Conservation (phyloP, 2,329 filamentous ascomycete species). For the Beauveria sp. region DNA sequence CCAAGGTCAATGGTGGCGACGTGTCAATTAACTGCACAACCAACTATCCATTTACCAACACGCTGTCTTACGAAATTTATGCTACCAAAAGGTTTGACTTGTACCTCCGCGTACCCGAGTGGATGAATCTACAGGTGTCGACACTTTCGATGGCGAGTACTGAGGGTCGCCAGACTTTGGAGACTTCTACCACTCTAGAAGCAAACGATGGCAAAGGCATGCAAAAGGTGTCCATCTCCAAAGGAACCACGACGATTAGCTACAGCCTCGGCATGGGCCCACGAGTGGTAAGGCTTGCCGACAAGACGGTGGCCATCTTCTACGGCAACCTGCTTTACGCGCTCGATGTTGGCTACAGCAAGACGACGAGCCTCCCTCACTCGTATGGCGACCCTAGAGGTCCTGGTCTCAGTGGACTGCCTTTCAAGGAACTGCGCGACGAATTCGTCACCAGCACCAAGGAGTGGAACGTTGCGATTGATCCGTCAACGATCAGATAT, state of each 20-base stretch:
- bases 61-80: slow-evolving; percentile 22
- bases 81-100: slow-evolving; percentile 20
- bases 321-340: slow-evolving; percentile 37
- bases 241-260: slow-evolving; percentile 15
- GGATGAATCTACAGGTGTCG: slow-evolving; percentile 13
- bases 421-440: slow-evolving; percentile 20
- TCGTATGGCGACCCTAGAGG: slow-evolving; percentile 15
- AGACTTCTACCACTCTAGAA: not conserved
- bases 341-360: slow-evolving; percentile 26
- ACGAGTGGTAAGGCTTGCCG: slow-evolving; percentile 17
- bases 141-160: slow-evolving; percentile 14
- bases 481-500: slow-evolving; percentile 20
- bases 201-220: slow-evolving; percentile 16
- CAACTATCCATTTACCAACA: slow-evolving; percentile 34
- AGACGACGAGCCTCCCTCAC: slow-evolving; percentile 18
- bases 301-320: slow-evolving; percentile 34
- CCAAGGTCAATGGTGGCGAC: slow-evolving; percentile 23
- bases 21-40: slow-evolving; percentile 40
- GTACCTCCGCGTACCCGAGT: slow-evolving; percentile 23
- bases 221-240: slow-evolving; percentile 15
- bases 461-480: slow-evolving; percentile 23
- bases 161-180: not conserved
- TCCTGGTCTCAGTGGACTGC: slow-evolving; percentile 14
- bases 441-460: slow-evolving; percentile 26
- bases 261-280: slow-evolving; percentile 16